Evolutionary conservation across 306 rosid genomes (phyloP), one percentile per base, ranked within the genome.

Genomic region (Lathyrus tuberosus): DNA sequence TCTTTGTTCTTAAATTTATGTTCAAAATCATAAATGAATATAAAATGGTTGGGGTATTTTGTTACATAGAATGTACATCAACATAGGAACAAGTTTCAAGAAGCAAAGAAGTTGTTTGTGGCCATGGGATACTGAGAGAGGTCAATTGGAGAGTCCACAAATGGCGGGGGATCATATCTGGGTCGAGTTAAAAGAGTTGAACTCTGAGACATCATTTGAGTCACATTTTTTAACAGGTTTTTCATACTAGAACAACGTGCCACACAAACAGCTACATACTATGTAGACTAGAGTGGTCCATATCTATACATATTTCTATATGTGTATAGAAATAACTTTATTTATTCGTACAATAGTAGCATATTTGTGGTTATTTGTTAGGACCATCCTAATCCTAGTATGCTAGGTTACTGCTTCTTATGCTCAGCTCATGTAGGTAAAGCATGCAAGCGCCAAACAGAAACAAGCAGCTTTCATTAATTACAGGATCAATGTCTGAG

Each of bases 121-220:
- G 17, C 53, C 53, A 47, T 47, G 53, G 53, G 53, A 47, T 47
- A 15, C 16, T 14, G 18, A 46, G 52, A 46, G 52, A 65, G 71
- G 65, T 76, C 67, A 70, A 70, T 31, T 56, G 11, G 24, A 61
- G 63, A 79, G 48, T 47, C 83, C 86, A 77, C 22, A 80, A 82
- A 77, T 70, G 72, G 66, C 83, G 89, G 84, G 81, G 40, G 81
- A 76, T 30, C 53, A 52, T 10, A 13, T 14, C 56, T 16, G 24
- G 56, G 2, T 40, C 2, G 16, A 49, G 40, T 16, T 15, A 60
- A 22, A 28, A 14, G 37, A 24, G 24, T 12, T 26, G 10, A 59
- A 37, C 37, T 64, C 62, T 1, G 18, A 76, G 15, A 10, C 66
- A 68, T 60, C 28, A 76, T 68, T 76, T 28, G 37, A 13, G 47